Conservation (phyloP, 768 basidiomycete genomes). For the Russula foetens region DNA sequence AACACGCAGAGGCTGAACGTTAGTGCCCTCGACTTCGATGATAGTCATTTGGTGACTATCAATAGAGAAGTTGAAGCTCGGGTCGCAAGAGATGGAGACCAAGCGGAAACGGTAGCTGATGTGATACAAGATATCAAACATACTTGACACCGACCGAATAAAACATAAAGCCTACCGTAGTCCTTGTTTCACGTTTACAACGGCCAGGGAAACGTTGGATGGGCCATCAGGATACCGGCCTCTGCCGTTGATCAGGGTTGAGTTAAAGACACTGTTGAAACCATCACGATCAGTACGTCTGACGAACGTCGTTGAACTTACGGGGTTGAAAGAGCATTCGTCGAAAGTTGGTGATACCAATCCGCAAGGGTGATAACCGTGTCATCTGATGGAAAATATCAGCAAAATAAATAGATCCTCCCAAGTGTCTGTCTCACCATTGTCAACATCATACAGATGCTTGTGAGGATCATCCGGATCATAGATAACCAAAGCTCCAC, state of each 20-base stretch:
- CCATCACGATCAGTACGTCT: background rate
- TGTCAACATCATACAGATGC: slow-evolving; percentile 27
- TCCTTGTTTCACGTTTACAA: slow-evolving; percentile 36
- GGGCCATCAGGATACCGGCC: slow-evolving; percentile 40
- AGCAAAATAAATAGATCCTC: background rate
- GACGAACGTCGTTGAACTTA: background rate
- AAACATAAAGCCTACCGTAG: slow-evolving; percentile 13
- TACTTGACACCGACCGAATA: background rate
- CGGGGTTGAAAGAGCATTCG: slow-evolving; percentile 20
- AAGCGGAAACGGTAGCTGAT: slow-evolving; percentile 48
- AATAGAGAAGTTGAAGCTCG: slow-evolving; percentile 24
- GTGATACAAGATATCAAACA: slow-evolving; percentile 6
- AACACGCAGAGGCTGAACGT: slow-evolving; percentile 19
- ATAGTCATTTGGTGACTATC: slow-evolving; percentile 24
- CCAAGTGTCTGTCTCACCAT: slow-evolving; percentile 17
- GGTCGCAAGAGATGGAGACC: slow-evolving; percentile 42
- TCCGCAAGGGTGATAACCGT: slow-evolving; percentile 41
- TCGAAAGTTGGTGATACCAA: slow-evolving; percentile 38
- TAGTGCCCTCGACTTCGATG: slow-evolving; percentile 26
- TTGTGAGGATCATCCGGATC: slow-evolving; percentile 27
- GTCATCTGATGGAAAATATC: background rate
- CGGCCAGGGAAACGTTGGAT: slow-evolving; percentile 29
- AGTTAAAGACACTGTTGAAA: slow-evolving; percentile 22
- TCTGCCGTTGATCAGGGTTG: slow-evolving; percentile 45
- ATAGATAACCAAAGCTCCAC: slow-evolving; percentile 31